These are phyloP conservation scores for Tolypocladium paradoxum DNA, from an alignment of 2,329 filamentous ascomycete genomes.

Conservation along the genomic window DNA sequence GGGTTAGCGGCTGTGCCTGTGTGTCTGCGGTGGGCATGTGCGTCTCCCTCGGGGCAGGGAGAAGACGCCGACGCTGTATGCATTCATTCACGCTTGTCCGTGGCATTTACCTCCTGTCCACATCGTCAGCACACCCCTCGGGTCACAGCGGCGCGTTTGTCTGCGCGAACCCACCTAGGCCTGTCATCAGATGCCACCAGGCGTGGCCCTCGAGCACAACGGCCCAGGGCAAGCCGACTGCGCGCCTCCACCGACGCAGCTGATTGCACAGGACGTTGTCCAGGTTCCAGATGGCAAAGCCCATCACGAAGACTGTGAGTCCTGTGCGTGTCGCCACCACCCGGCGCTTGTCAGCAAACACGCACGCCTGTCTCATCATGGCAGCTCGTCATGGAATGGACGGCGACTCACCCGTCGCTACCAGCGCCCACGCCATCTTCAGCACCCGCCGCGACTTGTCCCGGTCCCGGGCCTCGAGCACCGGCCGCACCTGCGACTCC, in stretches of 20 bases:
- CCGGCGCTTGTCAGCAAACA: neutral
- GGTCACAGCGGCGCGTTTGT: neutral
- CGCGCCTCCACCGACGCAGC: constrained; percentile 53
- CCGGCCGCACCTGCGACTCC: constrained; percentile 38
- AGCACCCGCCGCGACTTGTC: constrained; percentile 36
- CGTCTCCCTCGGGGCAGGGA: too few species aligned
- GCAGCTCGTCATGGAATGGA: neutral
- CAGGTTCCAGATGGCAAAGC: constrained; percentile 67
- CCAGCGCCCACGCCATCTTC: constrained; percentile 66
- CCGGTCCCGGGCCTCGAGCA: constrained; percentile 31
- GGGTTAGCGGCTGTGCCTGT: constrained; percentile 2
- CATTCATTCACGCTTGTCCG: neutral
- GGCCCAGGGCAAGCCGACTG: constrained; percentile 69
- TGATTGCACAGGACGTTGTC: constrained; percentile 67
- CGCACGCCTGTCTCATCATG: neutral
- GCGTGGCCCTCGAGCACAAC: constrained; percentile 51
- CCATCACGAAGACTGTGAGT: constrained; percentile 58
- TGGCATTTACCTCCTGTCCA: neutral
- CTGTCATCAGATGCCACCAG: constrained; percentile 70
- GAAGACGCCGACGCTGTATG: neutral
- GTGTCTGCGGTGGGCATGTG: too few species aligned
- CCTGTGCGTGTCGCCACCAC: constrained; percentile 10
- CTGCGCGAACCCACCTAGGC: constrained; percentile 40
- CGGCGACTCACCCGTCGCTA: constrained; percentile 33
- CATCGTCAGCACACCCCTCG: neutral